Evolutionary conservation across 352 stramenopile species (phyloP).

Genomic region (Pseudoperonospora humuli): DNA sequence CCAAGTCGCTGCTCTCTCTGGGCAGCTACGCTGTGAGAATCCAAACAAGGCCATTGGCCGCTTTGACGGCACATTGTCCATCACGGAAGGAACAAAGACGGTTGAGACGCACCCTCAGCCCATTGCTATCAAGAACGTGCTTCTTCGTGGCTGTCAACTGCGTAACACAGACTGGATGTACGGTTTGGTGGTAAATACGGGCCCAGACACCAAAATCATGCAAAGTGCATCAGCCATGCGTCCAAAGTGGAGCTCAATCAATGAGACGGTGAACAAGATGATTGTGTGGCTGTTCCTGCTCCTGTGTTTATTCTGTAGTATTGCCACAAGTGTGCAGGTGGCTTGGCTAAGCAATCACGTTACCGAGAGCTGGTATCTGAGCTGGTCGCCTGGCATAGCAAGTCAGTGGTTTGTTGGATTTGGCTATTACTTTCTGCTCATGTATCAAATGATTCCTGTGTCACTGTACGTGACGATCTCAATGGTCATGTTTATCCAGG

Average conservation of each 20-base stretch:
- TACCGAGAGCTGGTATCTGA: constrained; percentile 41
- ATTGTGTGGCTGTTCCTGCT: constrained; percentile 72
- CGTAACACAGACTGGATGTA: constrained; percentile 88
- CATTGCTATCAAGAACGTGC: constrained; percentile 79
- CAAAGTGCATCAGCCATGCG: constrained; percentile 50
- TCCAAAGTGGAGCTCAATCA: constrained; percentile 80
- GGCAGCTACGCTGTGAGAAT: constrained; percentile 58
- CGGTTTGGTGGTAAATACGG: constrained; percentile 85
- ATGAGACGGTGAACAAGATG: constrained; percentile 72
- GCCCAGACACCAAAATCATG: constrained; percentile 81
- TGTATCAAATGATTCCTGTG: constrained; percentile 96
- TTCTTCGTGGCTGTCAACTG: constrained; percentile 81
- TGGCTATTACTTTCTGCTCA: constrained; percentile 91
- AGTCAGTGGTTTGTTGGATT: constrained; percentile 77
- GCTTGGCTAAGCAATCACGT: constrained; percentile 52
- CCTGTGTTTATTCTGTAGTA: constrained; percentile 46
- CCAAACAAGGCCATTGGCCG: constrained; percentile 75
- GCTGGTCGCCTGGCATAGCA: constrained; percentile 33
- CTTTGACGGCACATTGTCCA: constrained; percentile 63
- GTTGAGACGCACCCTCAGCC: constrained; percentile 35
- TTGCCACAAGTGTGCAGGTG: constrained; percentile 50
- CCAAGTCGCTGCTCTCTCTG: constrained; percentile 33
- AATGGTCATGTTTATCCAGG: constrained; percentile 92
- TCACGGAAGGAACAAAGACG: constrained; percentile 17
- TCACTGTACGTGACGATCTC: constrained; percentile 97